These are phyloP conservation scores for Sclerotinia borealis DNA, from an alignment of 2,329 filamentous ascomycete genomes.

Conservation along the genomic window DNA sequence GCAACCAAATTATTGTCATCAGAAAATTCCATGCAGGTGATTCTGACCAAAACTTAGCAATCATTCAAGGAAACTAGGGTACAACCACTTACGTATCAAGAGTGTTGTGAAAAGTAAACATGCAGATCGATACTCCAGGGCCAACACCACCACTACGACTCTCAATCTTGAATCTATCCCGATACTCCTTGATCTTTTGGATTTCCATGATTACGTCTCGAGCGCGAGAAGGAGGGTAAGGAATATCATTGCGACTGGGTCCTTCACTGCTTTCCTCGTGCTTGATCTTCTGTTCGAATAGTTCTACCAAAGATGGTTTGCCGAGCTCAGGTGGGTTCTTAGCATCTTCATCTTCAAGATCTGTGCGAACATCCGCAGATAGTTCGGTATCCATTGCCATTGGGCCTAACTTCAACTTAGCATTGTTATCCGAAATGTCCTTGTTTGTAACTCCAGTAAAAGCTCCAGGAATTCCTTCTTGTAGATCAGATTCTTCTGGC, in stretches of 20 bases:
- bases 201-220: constrained; percentile 92
- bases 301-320: constrained; percentile 69
- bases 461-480: constrained; percentile 56
- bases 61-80: not conserved
- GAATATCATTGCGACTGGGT: constrained; percentile 71
- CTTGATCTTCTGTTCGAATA: constrained; percentile 84
- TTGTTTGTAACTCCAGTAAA: constrained; percentile 57
- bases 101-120: constrained; percentile 98
- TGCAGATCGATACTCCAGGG: constrained; percentile 79
- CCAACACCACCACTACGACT: constrained; percentile 77
- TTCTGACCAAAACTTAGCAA: constrained; percentile 41
- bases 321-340: constrained; percentile 66
- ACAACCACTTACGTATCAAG: constrained; percentile 64
- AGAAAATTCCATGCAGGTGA: constrained; percentile 94
- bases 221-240: constrained; percentile 79
- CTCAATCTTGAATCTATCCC: constrained; percentile 86
- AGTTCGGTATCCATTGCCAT: constrained; percentile 78
- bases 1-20: constrained; percentile 84
- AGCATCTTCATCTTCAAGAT: constrained; percentile 80
- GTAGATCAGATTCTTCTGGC: constrained; percentile 53
- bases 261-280: constrained; percentile 82
- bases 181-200: constrained; percentile 85
- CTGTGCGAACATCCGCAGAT: constrained; percentile 77
- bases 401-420: constrained; percentile 67
- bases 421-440: constrained; percentile 50